Evolutionary conservation across 495 filamentous ascomycete genomes (phyloP), one percentile per base, ranked within the genome.

Genomic region (Trypethelium eluteriae): DNA sequence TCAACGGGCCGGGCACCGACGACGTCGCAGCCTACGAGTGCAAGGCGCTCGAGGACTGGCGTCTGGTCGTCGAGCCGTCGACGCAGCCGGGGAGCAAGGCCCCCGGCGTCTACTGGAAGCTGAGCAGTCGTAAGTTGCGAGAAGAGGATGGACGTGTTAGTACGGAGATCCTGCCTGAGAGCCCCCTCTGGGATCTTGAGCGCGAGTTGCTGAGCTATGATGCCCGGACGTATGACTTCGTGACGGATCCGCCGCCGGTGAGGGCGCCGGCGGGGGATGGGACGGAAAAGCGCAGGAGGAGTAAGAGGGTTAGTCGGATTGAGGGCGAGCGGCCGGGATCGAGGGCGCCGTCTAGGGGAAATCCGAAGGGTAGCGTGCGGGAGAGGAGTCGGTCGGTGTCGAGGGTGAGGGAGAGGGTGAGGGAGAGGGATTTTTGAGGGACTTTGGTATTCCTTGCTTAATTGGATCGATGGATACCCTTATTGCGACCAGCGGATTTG

Each of bases 1-100:
- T 84, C 69, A 72, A 77, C 56, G 87, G 86, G 0, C 79, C 86
- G 25, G 85, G 83, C 2, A 76, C 82, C 64, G 79, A 86, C 67
- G 86, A 88, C 72, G 71, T 73, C 36, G 78, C 76, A 9, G 36
- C 75, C 39, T 89, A 86, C 75, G 78, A 80, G 61, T 82, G 80
- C 63, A 75, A 77, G 4, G 81, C 85, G 0, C 75, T 89, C 6
- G 71, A 68, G 62, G 77, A 72, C 71, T 82, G 80, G 80, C 71
- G 73, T 34, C 70, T 79, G 62, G 72, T 74, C 65, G 71, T 79
- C 61, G 76, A 77, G 66, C 73, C 74, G 69, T 63, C 66, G 25
- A n/a, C 59, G 5, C 67, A 70, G 7, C 61, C 68, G 11, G 66
- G 69, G 1, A 65, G 56, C 2, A 71, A 68, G 49, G 38, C 64